phyloP scores from a whole-genome alignment of 1,139 yeast species.

The Taphrina flavorubra region DNA sequence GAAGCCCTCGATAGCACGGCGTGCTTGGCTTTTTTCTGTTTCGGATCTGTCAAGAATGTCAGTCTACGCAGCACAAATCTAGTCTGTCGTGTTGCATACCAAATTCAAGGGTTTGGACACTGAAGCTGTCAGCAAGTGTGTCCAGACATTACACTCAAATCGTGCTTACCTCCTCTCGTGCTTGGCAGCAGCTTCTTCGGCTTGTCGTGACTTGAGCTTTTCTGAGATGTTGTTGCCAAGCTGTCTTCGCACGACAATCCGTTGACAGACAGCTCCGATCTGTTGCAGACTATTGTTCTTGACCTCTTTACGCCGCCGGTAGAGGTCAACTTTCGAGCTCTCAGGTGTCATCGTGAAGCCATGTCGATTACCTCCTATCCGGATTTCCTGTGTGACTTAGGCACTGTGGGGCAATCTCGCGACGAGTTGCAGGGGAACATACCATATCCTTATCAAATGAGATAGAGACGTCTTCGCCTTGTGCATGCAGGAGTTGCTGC shows the following conservation, averaged over 20 bases:
- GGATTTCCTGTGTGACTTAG: conserved; percentile 22
- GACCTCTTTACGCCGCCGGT: conserved; percentile 4
- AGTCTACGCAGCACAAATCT: neutral
- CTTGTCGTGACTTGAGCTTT: conserved; percentile 37
- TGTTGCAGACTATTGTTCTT: conserved; percentile 8
- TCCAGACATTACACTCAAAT: too few species aligned
- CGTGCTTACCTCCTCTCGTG: conserved; percentile 33
- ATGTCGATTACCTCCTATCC: conserved; percentile 10
- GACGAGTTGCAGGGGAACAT: neutral
- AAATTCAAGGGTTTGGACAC: conserved; percentile 27
- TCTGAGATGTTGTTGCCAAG: conserved; percentile 31
- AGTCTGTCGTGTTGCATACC: neutral
- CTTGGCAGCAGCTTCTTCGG: conserved; percentile 41
- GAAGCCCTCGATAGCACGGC: conserved; percentile 1
- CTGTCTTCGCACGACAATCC: conserved; percentile 36
- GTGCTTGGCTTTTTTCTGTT: neutral
- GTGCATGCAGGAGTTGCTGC: conserved; percentile 14
- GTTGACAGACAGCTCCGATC: conserved; percentile 35
- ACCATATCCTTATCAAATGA: conserved; percentile 19
- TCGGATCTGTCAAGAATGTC: conserved; percentile 9
- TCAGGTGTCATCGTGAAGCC: conserved; percentile 25
- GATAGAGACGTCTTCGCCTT: conserved; percentile 7
- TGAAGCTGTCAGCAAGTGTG: neutral
- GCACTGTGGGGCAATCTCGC: neutral
- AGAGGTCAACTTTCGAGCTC: conserved; percentile 18